Evolutionary conservation across 208 protist species (phyloP), one percentile per base, ranked within the genome.

Genomic region (Acanthamoeba sp.): DNA sequence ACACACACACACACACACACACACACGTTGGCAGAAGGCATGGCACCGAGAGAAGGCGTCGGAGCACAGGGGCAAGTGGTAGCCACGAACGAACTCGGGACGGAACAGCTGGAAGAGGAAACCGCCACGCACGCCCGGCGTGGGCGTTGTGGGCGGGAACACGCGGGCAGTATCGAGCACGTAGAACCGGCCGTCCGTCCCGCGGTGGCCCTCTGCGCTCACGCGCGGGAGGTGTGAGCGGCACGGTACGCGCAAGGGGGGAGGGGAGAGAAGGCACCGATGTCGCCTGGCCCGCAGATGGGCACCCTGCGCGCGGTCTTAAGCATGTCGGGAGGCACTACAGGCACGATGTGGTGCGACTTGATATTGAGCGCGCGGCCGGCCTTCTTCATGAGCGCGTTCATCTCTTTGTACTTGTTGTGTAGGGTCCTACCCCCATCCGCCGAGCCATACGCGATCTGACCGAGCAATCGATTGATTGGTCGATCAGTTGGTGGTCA

Each of bases 311-410:
- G 45, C 4, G 45, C 45, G 45, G 45, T 50, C 45, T 50, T 50
- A 12, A 50, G 45, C 45, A 50, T 4, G 9, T 50, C 45, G 34
- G 84, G 34, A 7, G 24, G 36, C 14, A 36, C 34, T 18, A 91
- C 10, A 10, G 84, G 52, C 22, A 29, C 12, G 29, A 91, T 40
- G 34, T 29, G 36, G 29, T 59, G 84, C 5, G 52, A 12, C 52
- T 91, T 91, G 38, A 91, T 12, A 24, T 91, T 91, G 48, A 91
- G 84, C 22, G 40, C 50, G 20, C 50, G 32, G 4, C 50, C 84
- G 36, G 84, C 84, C 84, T 91, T 91, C 36, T 66, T 91, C 84
- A 91, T 91, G 18, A 91, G 40, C 36, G 40, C 84, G 16, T 57
- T 69, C 50, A 91, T 59, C 22, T 69, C 84, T 16, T 59, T 59